Evolutionary conservation across 1,284 basidiomycete genomes (phyloP).

Genomic region (Sparassis latifolia): DNA sequence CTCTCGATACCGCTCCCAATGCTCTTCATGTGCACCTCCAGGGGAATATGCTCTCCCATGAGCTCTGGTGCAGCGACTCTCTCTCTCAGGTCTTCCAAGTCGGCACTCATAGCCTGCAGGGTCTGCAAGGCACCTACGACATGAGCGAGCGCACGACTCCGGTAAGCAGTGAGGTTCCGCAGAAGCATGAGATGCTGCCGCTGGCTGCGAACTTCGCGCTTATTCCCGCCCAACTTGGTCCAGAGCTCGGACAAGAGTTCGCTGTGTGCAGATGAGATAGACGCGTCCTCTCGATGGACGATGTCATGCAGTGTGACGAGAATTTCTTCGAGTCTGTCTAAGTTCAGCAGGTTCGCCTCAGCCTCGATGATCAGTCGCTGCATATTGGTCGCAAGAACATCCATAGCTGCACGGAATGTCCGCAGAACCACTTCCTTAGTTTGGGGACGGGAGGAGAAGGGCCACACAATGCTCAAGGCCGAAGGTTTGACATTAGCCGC

Average conservation of each 20-base stretch:
- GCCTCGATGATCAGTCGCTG: slow-evolving; percentile 56
- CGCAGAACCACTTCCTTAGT: slow-evolving; percentile 38
- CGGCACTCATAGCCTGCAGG: slow-evolving; percentile 54
- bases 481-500: slow-evolving; percentile 35
- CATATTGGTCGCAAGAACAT: slow-evolving; percentile 46
- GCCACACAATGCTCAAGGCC: slow-evolving; percentile 35
- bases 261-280: slow-evolving; percentile 36
- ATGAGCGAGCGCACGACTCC: slow-evolving; percentile 52
- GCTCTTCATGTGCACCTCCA: slow-evolving; percentile 66
- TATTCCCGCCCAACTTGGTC: slow-evolving; percentile 61
- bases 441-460: slow-evolving; percentile 30
- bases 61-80: slow-evolving; percentile 59
- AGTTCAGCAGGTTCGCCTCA: slow-evolving; percentile 42
- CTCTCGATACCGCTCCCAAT: slow-evolving; percentile 58
- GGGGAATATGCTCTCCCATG: slow-evolving; percentile 47
- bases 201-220: slow-evolving; percentile 35
- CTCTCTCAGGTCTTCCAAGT: slow-evolving; percentile 68
- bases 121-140: slow-evolving; percentile 57
- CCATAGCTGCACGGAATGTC: slow-evolving; percentile 58
- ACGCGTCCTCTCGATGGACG: slow-evolving; percentile 47
- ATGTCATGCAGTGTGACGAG: slow-evolving; percentile 50
- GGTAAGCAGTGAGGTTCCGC: slow-evolving; percentile 45
- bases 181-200: slow-evolving; percentile 47
- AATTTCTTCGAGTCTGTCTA: slow-evolving; percentile 55
- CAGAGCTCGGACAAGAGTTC: slow-evolving; percentile 60